Base-by-base conservation (phyloP, 371 early-diverging fungal species). In the Mucor ambiguus region DNA sequence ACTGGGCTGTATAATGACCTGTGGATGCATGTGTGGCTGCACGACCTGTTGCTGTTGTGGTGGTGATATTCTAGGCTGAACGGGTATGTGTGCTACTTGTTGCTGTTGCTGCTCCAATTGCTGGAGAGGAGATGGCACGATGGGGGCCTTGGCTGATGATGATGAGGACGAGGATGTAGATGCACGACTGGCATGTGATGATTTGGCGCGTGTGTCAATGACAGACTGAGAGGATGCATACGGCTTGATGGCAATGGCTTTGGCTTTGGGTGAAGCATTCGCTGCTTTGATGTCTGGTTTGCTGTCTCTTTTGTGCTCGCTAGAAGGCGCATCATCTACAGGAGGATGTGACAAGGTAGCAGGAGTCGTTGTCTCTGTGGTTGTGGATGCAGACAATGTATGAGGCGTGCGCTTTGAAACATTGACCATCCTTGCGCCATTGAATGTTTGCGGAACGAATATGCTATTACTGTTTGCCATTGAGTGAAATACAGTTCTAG, bases 371-470 rank as follows among this genome's bases (percentile, higher is more conserved):
- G 22, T 22, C 10, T 18, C 49, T 20, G 49, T 5, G 1, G 29
- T 22, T 29, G 55, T 29, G 6, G 52, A 24, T 3, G 49, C n/a
- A n/a, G n/a, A n/a, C n/a, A n/a, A 46, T 46, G 48, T 0, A 4
- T 20, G 14, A 2, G 52, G 52, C 11, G 52, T 52, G 6, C 52
- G 52, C 16, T 52, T 52, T 12, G 26, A 24, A 4, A 37, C 64
- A 58, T 58, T 64, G 14, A 64, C 64, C 64, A 64, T 64, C 16
- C 48, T 43, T 35, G 58, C 64, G 11, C 64, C 64, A 35, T 64
- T 58, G 46, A 64, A 64, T 22, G 64, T 64, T 11, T 64, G 64
- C 43, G 58, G 58, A 0, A 64, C 64, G 48, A 64, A 64, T 35
- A 64, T 64, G 28, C 35, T 64, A 7, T 30, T 56, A 11, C 33